Base-by-base conservation (phyloP, 805 yeast genomes). In the Wickerhamomyces alni region DNA sequence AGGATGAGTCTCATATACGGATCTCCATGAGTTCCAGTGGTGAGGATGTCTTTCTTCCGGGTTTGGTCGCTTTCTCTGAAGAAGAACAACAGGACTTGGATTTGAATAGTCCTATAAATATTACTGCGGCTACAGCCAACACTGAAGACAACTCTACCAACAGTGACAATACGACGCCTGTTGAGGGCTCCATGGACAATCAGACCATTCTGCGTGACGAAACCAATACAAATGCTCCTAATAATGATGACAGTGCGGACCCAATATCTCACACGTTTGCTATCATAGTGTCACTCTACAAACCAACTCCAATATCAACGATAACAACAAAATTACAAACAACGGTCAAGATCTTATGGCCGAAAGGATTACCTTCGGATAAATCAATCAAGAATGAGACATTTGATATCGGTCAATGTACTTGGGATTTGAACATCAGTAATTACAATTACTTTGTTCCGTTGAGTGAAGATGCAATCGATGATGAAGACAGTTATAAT, bases 221-320 rank as follows among this genome's bases (percentile, higher is more conserved):
- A 30, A 55, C 61, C 22, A 55, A 68, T 3, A 57, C 56, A 25
- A 60, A 67, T 18, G 17, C 31, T 7, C 24, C 39, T 7, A 73
- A 69, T 40, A 44, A 63, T 4, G 66, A 65, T 10, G 48, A 43
- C 9, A 37, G 38, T 25, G 55, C 57, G 2, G 70, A 69, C 9
- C 68, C 51, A 3, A 56, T 72, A 2, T 70, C 80, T 1, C 77
- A 74, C 49, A 74, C 75, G 2, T 65, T 77, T 46, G 82, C 77
- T 0, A 64, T 77, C 2, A 61, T 75, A 5, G 46, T 76, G 2
- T 72, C 75, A 37, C 48, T 75, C 1, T 51, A 58, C 18, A 69
- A 65, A 37, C 70, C 67, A 28, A 61, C 67, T 2, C 39, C 58
- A 2, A 52, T 71, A 4, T 59, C 66, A 18, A 61, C 59, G 29